phyloP scores from a whole-genome alignment of 148 eudicot species.

The Rhododendron vialii region DNA sequence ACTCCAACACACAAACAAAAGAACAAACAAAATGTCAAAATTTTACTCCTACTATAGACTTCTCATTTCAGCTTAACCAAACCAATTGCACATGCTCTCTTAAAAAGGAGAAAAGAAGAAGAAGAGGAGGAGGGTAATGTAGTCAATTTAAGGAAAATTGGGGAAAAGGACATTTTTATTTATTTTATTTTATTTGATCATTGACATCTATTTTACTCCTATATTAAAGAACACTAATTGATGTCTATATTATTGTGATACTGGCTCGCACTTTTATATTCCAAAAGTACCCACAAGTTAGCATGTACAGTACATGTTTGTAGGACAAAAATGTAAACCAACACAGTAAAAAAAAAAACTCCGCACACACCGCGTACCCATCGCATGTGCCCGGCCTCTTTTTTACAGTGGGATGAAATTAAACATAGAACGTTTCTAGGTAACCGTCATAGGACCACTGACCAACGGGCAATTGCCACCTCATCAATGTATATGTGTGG shows the following conservation, averaged over 20 bases:
- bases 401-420: too few species aligned
- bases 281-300: background rate
- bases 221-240: too few species aligned
- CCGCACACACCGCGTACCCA: too few species aligned
- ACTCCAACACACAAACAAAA: background rate
- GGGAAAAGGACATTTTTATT: background rate
- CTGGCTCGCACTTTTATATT: background rate
- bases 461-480: background rate
- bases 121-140: too few species aligned
- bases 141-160: background rate
- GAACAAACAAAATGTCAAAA: background rate
- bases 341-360: too few species aligned
- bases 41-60: background rate
- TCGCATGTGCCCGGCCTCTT: too few species aligned
- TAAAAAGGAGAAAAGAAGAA: too few species aligned
- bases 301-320: background rate
- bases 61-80: background rate
- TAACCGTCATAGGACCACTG: background rate
- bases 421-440: too few species aligned
- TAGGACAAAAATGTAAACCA: too few species aligned
- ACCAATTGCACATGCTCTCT: background rate
- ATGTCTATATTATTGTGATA: too few species aligned
- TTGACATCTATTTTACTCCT: too few species aligned
- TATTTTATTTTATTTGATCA: background rate
- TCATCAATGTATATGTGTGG: background rate